Percentiles rank a stretch among this genome's conserved stretches.
These are phyloP conservation scores for Chytriomyces confervae DNA, from an alignment of 192 early-diverging fungal genomes.

Conservation along the genomic window DNA sequence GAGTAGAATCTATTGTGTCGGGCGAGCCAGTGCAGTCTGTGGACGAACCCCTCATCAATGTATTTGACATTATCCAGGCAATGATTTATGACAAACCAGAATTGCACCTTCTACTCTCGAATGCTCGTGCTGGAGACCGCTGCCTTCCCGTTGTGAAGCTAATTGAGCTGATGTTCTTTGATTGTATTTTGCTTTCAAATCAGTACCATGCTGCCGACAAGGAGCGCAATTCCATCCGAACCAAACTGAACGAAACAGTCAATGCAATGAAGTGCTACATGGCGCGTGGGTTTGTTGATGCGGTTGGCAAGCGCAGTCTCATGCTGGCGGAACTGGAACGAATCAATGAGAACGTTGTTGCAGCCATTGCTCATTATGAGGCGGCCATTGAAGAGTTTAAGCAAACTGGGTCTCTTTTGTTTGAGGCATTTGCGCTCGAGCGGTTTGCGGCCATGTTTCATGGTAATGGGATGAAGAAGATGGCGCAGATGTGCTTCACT, in stretches of 20 bases:
- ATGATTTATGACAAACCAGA: constrained; percentile 24
- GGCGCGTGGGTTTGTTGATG: not conserved
- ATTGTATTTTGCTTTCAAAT: not conserved
- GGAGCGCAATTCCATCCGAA: not conserved
- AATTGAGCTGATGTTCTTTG: constrained; percentile 8
- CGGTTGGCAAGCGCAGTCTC: not conserved
- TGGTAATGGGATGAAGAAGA: constrained; percentile 34
- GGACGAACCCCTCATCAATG: not conserved
- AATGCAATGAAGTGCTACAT: not conserved
- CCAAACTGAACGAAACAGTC: not conserved
- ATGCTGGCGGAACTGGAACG: constrained; percentile 12
- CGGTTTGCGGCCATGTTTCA: constrained; percentile 47
- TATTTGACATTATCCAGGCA: not conserved
- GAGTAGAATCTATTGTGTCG: constrained; percentile 8
- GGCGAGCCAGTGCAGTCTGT: not conserved
- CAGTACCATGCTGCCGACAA: constrained; percentile 15
- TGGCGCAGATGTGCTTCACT: constrained; percentile 45
- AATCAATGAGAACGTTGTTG: constrained; percentile 25
- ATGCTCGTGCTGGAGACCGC: not conserved
- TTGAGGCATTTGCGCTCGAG: constrained; percentile 50
- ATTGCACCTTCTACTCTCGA: not conserved
- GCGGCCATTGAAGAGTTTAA: constrained; percentile 49
- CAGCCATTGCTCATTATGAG: constrained; percentile 46
- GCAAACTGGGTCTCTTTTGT: constrained; percentile 41
- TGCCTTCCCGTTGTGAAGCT: constrained; percentile 14